These are phyloP conservation scores for Boletales sp. DNA, from an alignment of 768 basidiomycete species.

Conservation along the genomic window DNA sequence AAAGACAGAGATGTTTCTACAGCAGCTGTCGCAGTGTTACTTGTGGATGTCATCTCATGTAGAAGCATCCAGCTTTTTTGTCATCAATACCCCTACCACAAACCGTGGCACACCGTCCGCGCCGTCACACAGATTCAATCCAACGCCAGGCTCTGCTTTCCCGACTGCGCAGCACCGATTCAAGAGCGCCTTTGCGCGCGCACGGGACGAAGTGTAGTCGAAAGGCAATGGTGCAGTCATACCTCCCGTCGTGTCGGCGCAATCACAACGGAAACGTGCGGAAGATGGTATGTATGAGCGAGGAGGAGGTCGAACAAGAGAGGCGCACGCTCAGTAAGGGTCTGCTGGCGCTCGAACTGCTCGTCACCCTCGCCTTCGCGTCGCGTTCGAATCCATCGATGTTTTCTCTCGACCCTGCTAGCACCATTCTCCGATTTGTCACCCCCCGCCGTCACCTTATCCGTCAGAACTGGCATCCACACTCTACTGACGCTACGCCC, in stretches of 20 bases:
- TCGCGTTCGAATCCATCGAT: constrained; percentile 65
- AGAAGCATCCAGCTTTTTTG: too few relatives aligned
- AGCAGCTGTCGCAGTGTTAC: constrained; percentile 5
- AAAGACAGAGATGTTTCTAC: constrained; percentile 7
- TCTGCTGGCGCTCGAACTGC: constrained; percentile 52
- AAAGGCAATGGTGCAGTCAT: too few relatives aligned
- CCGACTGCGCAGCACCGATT: constrained; percentile 42
- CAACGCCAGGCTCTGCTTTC: constrained; percentile 46
- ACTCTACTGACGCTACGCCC: constrained; percentile 51
- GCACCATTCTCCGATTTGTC: constrained; percentile 71
- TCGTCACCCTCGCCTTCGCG: constrained; percentile 56
- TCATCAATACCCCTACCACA: too few relatives aligned
- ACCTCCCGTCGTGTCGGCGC: too few relatives aligned
- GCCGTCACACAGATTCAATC: constrained; percentile 20
- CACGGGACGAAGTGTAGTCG: too few relatives aligned
- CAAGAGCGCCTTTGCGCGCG: too few relatives aligned
- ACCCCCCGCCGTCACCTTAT: constrained; percentile 48
- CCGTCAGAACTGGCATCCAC: constrained; percentile 32
- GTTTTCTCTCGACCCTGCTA: constrained; percentile 53
- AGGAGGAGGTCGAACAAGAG: too few relatives aligned
- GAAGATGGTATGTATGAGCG: too few relatives aligned
- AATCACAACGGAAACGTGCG: too few relatives aligned
- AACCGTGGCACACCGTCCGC: constrained; percentile 18
- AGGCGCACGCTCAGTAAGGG: too few relatives aligned
- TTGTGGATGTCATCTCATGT: too few relatives aligned